These are phyloP conservation scores for Graphium sp. DNA, from an alignment of 2,329 filamentous ascomycete species.

Conservation along the genomic window DNA sequence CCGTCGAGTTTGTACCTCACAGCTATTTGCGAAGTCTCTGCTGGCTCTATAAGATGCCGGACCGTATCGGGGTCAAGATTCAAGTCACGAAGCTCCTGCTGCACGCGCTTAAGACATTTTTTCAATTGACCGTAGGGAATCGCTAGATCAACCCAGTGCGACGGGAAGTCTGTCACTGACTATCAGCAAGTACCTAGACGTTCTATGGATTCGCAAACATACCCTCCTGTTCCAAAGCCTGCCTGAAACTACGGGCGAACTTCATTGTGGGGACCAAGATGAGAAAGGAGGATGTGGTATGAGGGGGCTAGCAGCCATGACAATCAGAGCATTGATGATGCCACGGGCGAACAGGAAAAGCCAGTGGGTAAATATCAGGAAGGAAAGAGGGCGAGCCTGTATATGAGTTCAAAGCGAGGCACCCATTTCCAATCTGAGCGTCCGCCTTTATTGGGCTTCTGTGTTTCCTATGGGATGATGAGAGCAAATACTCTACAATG, in stretches of 20 bases:
- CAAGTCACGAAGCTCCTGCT: conserved; percentile 49
- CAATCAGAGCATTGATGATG: too few species aligned
- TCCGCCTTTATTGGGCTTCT: too few species aligned
- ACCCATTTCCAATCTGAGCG: too few species aligned
- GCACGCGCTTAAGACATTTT: conserved; percentile 73
- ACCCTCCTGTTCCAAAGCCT: conserved; percentile 48
- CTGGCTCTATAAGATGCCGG: conserved; percentile 40
- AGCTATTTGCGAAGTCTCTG: conserved; percentile 25
- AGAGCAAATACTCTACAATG: too few species aligned
- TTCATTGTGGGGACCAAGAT: conserved; percentile 43
- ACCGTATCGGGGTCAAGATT: conserved; percentile 60
- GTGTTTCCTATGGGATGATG: too few species aligned
- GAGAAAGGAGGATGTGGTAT: too few species aligned
- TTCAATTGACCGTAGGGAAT: conserved; percentile 77
- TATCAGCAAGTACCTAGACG: neutral
- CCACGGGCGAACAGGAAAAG: too few species aligned
- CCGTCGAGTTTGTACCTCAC: conserved; percentile 40
- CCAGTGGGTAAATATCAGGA: too few species aligned
- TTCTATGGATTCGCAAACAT: conserved; percentile 3
- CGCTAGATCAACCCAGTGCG: conserved; percentile 54
- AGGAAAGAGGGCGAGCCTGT: too few species aligned
- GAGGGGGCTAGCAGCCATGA: too few species aligned
- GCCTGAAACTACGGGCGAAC: conserved; percentile 66
- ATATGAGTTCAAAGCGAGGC: too few species aligned
- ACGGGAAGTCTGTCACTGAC: conserved; percentile 42